A percentile compares a stretch with the other conserved stretches of the same genome.
Conservation (phyloP, 768 basidiomycete genomes). For the Lactarius akahatsu region DNA sequence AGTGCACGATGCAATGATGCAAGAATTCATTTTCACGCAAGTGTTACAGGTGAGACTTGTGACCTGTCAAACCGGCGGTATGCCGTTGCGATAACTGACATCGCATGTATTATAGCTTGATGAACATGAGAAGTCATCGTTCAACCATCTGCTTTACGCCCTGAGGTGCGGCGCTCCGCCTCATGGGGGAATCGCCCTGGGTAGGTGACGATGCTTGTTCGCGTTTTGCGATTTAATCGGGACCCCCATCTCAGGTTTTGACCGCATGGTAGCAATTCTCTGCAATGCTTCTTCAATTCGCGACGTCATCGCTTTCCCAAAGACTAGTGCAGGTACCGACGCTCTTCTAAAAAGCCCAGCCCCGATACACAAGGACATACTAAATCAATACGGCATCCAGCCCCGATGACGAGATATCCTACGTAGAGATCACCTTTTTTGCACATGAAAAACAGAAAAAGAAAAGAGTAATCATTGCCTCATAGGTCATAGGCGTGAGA, state of each 20-base stretch:
- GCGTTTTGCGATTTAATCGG: neutral
- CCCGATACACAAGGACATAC: slow-evolving; percentile 46
- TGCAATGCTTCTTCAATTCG: slow-evolving; percentile 85
- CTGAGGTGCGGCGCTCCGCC: slow-evolving; percentile 90
- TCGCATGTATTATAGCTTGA: slow-evolving; percentile 51
- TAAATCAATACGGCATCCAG: slow-evolving; percentile 66
- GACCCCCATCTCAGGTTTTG: slow-evolving; percentile 63
- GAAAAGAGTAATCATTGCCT: slow-evolving; percentile 6
- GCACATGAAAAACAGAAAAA: slow-evolving; percentile 1
- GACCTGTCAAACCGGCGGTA: neutral
- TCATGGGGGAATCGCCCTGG: slow-evolving; percentile 92
- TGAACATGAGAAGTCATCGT: slow-evolving; percentile 69
- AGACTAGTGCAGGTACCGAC: slow-evolving; percentile 81
- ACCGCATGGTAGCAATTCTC: slow-evolving; percentile 88
- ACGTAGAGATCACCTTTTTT: slow-evolving; percentile 16
- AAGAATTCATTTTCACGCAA: slow-evolving; percentile 75
- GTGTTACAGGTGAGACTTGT: slow-evolving; percentile 63
- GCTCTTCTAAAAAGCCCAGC: slow-evolving; percentile 89
- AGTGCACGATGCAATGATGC: slow-evolving; percentile 85
- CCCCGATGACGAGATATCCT: slow-evolving; percentile 29
- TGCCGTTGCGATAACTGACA: neutral
- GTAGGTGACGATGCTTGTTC: slow-evolving; percentile 41
- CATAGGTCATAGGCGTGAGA: slow-evolving; percentile 13
- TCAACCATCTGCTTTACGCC: slow-evolving; percentile 83
- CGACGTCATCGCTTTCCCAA: slow-evolving; percentile 97